Percentiles rank a stretch among this genome's conserved stretches.
Evolutionary conservation across 805 yeast genomes (phyloP).

Genomic region (Torulaspora microellipsoides): DNA sequence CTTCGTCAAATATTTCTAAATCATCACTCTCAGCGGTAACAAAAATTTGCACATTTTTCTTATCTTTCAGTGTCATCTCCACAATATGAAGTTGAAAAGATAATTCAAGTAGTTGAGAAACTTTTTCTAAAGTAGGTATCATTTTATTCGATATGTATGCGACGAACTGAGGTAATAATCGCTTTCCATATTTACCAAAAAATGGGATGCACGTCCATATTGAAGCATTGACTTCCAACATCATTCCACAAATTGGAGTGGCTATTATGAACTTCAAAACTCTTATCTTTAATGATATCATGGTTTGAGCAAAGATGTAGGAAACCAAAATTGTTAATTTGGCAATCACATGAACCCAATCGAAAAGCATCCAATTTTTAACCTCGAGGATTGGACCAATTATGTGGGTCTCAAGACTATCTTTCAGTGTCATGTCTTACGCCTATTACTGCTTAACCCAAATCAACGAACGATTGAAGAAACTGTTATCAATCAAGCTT

Average conservation of each 20-base stretch:
- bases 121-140: constrained; percentile 14
- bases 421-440: constrained; percentile 8
- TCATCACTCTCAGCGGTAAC: constrained; percentile 25
- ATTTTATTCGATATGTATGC: neutral
- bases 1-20: constrained; percentile 11
- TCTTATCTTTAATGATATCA: constrained; percentile 1
- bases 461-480: no score
- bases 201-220: constrained; percentile 20
- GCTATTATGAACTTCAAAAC: constrained; percentile 5
- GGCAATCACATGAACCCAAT: constrained; percentile 11
- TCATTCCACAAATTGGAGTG: constrained; percentile 2
- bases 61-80: constrained; percentile 19
- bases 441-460: neutral
- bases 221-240: constrained; percentile 4
- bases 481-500: no score
- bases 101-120: constrained; percentile 12
- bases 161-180: constrained; percentile 4
- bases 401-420: constrained; percentile 22
- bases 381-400: constrained; percentile 18
- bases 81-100: constrained; percentile 19
- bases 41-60: constrained; percentile 21
- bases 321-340: constrained; percentile 6
- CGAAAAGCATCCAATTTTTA: constrained; percentile 10
- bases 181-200: constrained; percentile 15
- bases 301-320: constrained; percentile 9